Base-by-base conservation (phyloP, 2,329 filamentous ascomycete genomes). In the Byssochlamys sp. region DNA sequence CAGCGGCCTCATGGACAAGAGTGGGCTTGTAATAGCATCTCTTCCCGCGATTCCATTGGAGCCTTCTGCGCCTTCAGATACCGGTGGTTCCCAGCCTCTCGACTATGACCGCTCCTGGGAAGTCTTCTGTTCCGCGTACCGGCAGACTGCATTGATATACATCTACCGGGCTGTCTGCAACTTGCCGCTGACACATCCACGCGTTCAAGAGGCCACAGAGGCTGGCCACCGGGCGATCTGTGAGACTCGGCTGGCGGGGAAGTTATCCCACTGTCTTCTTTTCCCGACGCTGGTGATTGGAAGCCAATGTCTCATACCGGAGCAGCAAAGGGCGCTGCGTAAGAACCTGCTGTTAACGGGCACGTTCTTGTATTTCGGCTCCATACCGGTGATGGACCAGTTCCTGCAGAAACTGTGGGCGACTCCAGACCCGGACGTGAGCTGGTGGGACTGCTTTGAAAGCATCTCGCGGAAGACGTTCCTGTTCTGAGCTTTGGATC, bases 151-250 rank as follows among this genome's bases (percentile, higher is more conserved):
- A 0, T 69, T 76, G 4, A 73, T 78, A 5, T 77, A 75, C 57
- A 64, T 77, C 1, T 78, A 78, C 55, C 66, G 76, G 35, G 75
- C 74, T 19, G 64, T 78, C 2, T 77, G 75, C 55, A 69, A 72
- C 0, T 63, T 78, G 3, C 68, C 73, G 2, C 67, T 71, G 1
- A 65, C 65, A 2, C 74, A 78, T 57, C 66, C 65, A 2, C 64
- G 77, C 0, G 75, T 78, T 0, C 76, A 78, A 25, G 69, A 75
- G 35, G 56, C 59, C 4, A 59, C 58, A 1, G 53, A 48, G 33
- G 31, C 48, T 27, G 59, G 59, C 0, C 48, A 59, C 9, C 55
- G 31, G 24, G 59, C 58, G 11, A 57, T 61, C 31, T 59, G 59
- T 49, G 58, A 57, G 26, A 31, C 54, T 10, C 59, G 59, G 12